Evolutionary conservation across 257 asterid species (phyloP), one percentile per base, ranked within the genome.

Genomic region (Solanum gracilifrons): DNA sequence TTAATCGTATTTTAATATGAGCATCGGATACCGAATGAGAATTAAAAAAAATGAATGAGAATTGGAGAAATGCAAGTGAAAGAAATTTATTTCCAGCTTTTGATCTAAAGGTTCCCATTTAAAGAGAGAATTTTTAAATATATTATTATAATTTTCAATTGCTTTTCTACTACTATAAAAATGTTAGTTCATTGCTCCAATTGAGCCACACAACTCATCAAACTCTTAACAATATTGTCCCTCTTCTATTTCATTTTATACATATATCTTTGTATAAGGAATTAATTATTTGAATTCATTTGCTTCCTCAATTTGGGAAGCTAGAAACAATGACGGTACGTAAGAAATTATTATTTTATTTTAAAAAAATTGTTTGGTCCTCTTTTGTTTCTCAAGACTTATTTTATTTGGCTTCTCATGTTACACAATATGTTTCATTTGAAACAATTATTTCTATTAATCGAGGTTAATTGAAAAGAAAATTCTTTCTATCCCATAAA

Each of bases 131-230:
- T 79, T 25, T 80, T 18, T 48, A 15, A 48, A 48, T 20, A 82
- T 48, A 27, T 82, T 29, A 82, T 82, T 82, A 9, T 29, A 29
- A 29, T 29, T 48, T 80, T 80, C 8, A 82, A 82, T 82, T 82
- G 85, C 85, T 82, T 82, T 48, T 18, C 18, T 16, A 46, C 85
- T 82, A 82, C 29, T 80, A 80, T 80, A 80, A 29, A 82, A 82
- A 29, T 82, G 85, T 82, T 29, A 5, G 43, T 18, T 82, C 85
- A 48, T 82, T 82, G 10, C 85, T 82, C 3, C 18, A 82, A 82
- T 13, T 82, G 69, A 82, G 32, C 31, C 68, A 46, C 85, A 82
- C 85, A 82, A 82, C 29, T 18, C 69, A 29, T 82, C 20, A 46
- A 46, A 9, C 85, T 46, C 62, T 37, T 37, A 74, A 36, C 32